These are phyloP conservation scores for Auxenochlorella protothecoides DNA, from an alignment of 139 green algal species.

Conservation along the genomic window DNA sequence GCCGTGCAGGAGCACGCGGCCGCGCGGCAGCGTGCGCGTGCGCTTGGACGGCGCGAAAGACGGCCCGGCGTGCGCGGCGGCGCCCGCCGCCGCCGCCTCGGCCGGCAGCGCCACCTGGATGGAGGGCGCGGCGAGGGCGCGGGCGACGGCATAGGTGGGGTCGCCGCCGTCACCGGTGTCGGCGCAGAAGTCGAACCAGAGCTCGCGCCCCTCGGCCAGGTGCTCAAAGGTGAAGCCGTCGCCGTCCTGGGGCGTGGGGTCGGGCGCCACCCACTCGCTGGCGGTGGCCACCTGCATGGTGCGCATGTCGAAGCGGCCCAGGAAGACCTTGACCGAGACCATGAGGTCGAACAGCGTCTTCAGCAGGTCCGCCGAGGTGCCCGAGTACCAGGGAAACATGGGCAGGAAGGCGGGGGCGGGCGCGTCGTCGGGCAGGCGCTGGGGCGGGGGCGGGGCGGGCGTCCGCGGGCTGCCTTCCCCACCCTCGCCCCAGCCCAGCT, in stretches of 20 bases:
- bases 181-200: slow-evolving; percentile 85
- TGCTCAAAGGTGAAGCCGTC: slow-evolving; percentile 84
- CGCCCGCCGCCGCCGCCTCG: slow-evolving; percentile 3
- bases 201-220: slow-evolving; percentile 37
- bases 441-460: no score
- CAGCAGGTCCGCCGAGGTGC: slow-evolving; percentile 76
- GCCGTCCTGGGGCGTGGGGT: slow-evolving; percentile 41
- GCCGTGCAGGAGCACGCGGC: slow-evolving; percentile 58
- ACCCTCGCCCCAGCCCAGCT: not conserved
- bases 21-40: slow-evolving; percentile 44
- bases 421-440: slow-evolving; percentile 6
- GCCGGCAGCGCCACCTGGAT: slow-evolving; percentile 26
- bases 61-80: not conserved
- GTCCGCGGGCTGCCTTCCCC: not conserved
- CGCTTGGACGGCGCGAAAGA: not conserved
- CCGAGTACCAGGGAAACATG: slow-evolving; percentile 81
- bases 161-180: slow-evolving; percentile 81
- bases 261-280: not conserved
- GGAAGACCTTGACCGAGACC: slow-evolving; percentile 76
- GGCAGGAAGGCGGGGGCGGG: slow-evolving; percentile 50
- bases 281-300: slow-evolving; percentile 56
- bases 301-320: slow-evolving; percentile 82
- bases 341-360: slow-evolving; percentile 75
- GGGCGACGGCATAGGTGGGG: slow-evolving; percentile 71
- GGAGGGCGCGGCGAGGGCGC: slow-evolving; percentile 49